Evolutionary conservation across 805 yeast species (phyloP).

Genomic region (Yueomyces sinensis): DNA sequence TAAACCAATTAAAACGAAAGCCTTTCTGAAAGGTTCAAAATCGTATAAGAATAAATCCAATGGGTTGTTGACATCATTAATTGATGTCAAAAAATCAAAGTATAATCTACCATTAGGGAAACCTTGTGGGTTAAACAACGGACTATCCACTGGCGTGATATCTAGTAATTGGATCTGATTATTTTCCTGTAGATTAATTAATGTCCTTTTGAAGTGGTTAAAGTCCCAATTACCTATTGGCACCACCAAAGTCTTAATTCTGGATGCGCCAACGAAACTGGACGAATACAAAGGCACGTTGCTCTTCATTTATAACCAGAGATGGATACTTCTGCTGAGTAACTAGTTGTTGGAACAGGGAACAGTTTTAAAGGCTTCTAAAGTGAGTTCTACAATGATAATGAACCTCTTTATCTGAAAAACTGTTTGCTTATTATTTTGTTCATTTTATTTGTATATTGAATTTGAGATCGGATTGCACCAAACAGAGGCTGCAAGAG

Average conservation of each 20-base stretch:
- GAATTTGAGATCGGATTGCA: too few relatives aligned
- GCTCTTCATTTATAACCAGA: too few relatives aligned
- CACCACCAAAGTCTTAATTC: conserved; percentile 51
- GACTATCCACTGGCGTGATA: conserved; percentile 48
- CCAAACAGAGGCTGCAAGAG: too few relatives aligned
- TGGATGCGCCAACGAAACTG: conserved; percentile 43
- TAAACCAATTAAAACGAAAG: conserved; percentile 47
- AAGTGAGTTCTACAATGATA: too few relatives aligned
- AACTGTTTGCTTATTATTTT: too few relatives aligned
- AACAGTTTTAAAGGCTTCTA: too few relatives aligned
- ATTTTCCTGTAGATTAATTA: conserved; percentile 31
- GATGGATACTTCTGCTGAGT: too few relatives aligned
- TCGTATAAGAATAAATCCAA: conserved; percentile 63
- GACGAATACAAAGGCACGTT: conserved; percentile 8
- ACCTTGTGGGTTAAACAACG: conserved; percentile 68
- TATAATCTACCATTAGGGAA: conserved; percentile 67
- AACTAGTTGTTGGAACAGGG: too few relatives aligned
- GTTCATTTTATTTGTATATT: too few relatives aligned
- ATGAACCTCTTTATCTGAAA: too few relatives aligned
- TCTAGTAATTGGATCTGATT: conserved; percentile 64
- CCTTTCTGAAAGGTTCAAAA: conserved; percentile 79
- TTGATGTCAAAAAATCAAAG: conserved; percentile 35
- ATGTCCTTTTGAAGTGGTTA: conserved; percentile 27
- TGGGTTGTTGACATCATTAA: conserved; percentile 30
- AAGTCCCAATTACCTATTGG: conserved; percentile 44